Conservation (phyloP, 2,329 filamentous ascomycete genomes). For the Phaeosphaeria sp. region DNA sequence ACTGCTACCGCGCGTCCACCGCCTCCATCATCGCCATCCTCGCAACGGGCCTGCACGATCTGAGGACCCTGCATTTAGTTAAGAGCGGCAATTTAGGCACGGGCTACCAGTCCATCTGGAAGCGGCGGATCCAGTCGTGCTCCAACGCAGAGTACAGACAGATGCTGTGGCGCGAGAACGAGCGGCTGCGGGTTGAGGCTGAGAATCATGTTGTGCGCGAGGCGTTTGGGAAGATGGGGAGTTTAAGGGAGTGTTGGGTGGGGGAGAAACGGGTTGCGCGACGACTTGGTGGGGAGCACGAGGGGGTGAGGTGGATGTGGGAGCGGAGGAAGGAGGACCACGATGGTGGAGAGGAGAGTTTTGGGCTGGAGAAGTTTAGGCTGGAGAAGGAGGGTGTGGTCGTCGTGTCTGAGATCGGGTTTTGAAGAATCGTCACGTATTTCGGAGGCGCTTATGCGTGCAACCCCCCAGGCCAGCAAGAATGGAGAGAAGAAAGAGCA, state of each 20-base stretch:
- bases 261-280: conserved; percentile 24
- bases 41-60: conserved; percentile 6
- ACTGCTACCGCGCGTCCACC: conserved; percentile 21
- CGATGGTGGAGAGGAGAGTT: background rate
- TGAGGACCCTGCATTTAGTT: conserved; percentile 14
- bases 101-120: conserved; percentile 23
- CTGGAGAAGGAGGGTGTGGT: conserved; percentile 20
- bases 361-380: conserved; percentile 9
- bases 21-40: conserved; percentile 11
- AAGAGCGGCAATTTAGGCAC: conserved; percentile 20
- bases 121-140: conserved; percentile 16
- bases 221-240: conserved; percentile 14
- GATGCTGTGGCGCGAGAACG: conserved; percentile 19
- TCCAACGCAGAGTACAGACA: conserved; percentile 13
- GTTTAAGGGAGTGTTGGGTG: conserved; percentile 20
- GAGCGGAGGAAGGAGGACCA: conserved; percentile 13
- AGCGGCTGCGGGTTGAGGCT: conserved; percentile 14
- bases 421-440: too few relatives aligned
- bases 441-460: too few relatives aligned
- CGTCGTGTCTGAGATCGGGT: conserved; percentile 14
- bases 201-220: conserved; percentile 22
- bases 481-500: too few relatives aligned
- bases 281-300: background rate
- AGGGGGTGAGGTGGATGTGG: conserved; percentile 19
- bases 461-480: too few relatives aligned